Conservation (phyloP, 352 stramenopile genomes). For the Globisporangium orthogonon region DNA sequence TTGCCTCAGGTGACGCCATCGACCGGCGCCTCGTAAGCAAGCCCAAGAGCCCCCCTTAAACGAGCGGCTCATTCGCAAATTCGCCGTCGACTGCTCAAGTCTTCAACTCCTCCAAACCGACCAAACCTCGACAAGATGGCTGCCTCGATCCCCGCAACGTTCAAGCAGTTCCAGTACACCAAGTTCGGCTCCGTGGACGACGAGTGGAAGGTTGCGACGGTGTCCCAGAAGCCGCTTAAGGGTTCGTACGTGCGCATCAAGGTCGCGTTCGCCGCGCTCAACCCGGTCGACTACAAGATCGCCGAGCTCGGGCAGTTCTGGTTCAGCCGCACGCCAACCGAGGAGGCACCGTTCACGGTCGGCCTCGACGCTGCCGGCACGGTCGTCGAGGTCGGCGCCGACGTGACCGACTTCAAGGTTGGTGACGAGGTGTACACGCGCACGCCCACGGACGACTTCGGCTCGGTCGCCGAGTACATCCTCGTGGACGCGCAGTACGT, state of each 20-base stretch:
- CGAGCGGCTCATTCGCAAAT: conserved; percentile 1
- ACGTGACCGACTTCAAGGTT: conserved; percentile 37
- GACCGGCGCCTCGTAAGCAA: too few species aligned
- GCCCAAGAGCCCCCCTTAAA: too few species aligned
- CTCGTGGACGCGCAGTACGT: conserved; percentile 13
- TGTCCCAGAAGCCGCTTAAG: conserved; percentile 10
- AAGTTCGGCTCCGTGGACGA: conserved; percentile 3
- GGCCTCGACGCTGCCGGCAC: conserved; percentile 63
- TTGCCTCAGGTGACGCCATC: too few species aligned
- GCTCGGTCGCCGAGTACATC: conserved; percentile 12
- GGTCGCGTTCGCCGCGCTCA: conserved; percentile 50
- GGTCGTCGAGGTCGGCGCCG: conserved; percentile 41
- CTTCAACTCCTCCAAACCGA: neutral
- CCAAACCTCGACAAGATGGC: conserved; percentile 1
- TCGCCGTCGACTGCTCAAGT: conserved; percentile 2
- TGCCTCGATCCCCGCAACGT: conserved; percentile 7
- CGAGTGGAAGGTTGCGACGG: conserved; percentile 13
- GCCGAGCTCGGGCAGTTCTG: conserved; percentile 26
- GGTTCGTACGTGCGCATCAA: conserved; percentile 45
- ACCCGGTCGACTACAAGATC: conserved; percentile 65
- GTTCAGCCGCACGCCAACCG: conserved; percentile 20
- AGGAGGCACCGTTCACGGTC: conserved; percentile 29
- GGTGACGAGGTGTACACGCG: conserved; percentile 45
- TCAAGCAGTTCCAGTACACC: conserved; percentile 7
- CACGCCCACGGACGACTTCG: neutral